Percentiles rank a stretch among this genome's conserved stretches.
These are phyloP conservation scores for Rhynchosporium graminicola DNA, from an alignment of 2,329 filamentous ascomycete species.

Conservation along the genomic window DNA sequence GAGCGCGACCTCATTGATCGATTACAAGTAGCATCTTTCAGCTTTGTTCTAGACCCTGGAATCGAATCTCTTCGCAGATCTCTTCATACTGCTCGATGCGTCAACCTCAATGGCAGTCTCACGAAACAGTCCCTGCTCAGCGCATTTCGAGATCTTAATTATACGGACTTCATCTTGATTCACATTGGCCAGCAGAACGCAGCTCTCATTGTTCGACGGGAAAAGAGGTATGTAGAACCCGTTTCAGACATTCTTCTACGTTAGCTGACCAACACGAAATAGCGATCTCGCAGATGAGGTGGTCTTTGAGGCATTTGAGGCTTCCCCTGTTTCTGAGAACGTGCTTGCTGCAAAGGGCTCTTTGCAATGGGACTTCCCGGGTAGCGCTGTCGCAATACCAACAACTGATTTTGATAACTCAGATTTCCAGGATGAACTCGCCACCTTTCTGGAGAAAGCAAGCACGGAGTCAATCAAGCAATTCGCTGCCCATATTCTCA, in stretches of 20 bases:
- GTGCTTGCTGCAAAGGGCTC: conserved; percentile 54
- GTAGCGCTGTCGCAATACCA: conserved; percentile 51
- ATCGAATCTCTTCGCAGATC: conserved; percentile 23
- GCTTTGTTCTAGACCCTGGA: not conserved
- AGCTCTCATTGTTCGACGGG: conserved; percentile 46
- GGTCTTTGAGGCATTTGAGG: conserved; percentile 63
- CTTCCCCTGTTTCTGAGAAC: conserved; percentile 53
- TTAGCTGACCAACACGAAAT: not conserved
- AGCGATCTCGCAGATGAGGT: conserved; percentile 36
- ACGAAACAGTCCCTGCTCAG: conserved; percentile 34
- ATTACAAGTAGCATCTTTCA: conserved; percentile 18
- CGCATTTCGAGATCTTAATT: conserved; percentile 38
- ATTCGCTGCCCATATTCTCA: conserved; percentile 54
- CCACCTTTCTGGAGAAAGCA: conserved; percentile 57
- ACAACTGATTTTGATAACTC: conserved; percentile 42
- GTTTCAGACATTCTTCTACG: not conserved
- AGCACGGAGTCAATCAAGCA: conserved; percentile 53
- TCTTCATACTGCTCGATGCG: conserved; percentile 13
- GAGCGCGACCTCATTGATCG: conserved; percentile 18
- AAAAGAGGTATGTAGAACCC: conserved; percentile 37
- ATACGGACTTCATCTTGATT: conserved; percentile 44
- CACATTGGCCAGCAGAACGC: conserved; percentile 52
- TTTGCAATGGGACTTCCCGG: conserved; percentile 62
- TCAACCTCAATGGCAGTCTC: conserved; percentile 28
- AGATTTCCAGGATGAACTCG: conserved; percentile 51